Evolutionary conservation across 345 rosid species (phyloP), one percentile per base, ranked within the genome.

Genomic region (Isatis tinctoria): DNA sequence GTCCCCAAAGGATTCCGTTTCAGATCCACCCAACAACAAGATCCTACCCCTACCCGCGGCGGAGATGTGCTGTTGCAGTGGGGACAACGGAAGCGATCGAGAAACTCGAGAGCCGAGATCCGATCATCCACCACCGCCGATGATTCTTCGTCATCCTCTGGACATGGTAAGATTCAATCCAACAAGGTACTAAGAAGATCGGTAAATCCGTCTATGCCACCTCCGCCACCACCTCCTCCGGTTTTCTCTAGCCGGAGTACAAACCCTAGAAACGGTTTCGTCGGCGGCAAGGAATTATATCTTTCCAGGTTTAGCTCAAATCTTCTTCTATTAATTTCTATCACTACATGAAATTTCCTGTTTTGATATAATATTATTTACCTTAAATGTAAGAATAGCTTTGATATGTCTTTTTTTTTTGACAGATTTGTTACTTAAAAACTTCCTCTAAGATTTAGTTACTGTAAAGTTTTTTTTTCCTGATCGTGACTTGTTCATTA

Each of bases 1-100:
- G 51, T 65, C 8, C 43, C 82, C 48, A 78, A 79, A 36, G 77
- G 74, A 40, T 69, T 73, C 61, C 70, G 74, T 10, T 47, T 78
- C 74, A 73, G 74, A 74, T 78, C 78, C 70, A 54, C 64, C 48
- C 75, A 18, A 36, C 65, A 18, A 44, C 47, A 36, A 27, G 67
- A 54, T 59, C 74, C 74, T 8, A 52, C 36, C 66, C 79, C 24
- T 56, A 83, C 76, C 59, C 75, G 77, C 75, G 77, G 16, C 74
- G 73, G 35, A 6, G 90, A 86, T 73, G 78, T 84, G 67, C 47
- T 88, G n/a, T 62, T 88, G 51, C 88, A 84, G 74, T 88, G 90
- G 92, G 87, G 92, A 2, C 92, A 88, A 33, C 81, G 87, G 65
- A 87, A 87, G 57, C 83, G 92, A 72, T 79, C 92, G 2, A 84